phyloP scores from a whole-genome alignment of 805 yeast species.

The Sungouiozyma ichnusensis region DNA sequence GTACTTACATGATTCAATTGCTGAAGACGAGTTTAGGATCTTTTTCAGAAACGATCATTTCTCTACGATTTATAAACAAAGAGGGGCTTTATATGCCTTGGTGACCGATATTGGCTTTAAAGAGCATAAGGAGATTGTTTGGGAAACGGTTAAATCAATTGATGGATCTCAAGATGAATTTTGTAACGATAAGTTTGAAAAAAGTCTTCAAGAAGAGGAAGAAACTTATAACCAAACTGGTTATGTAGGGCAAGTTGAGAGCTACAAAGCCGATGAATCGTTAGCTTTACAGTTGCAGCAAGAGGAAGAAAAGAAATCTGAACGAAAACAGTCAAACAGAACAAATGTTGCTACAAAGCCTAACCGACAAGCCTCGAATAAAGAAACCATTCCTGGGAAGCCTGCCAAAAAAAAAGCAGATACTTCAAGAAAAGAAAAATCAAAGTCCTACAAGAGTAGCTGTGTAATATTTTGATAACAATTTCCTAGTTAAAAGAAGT shows the following conservation, averaged over 20 bases:
- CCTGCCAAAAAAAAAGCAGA: constrained; percentile 4
- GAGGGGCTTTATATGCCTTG: constrained; percentile 44
- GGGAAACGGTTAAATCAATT: constrained; percentile 66
- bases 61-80: constrained; percentile 49
- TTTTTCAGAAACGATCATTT: constrained; percentile 89
- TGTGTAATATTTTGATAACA: constrained; percentile 12
- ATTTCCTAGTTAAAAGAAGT: no score
- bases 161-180: constrained; percentile 58
- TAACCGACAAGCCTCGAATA: background rate
- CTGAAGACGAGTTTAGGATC: constrained; percentile 47
- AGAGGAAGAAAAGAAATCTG: constrained; percentile 37
- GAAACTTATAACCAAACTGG: background rate
- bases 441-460: constrained; percentile 6
- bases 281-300: constrained; percentile 38
- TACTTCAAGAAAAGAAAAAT: constrained; percentile 2
- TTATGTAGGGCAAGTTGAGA: background rate
- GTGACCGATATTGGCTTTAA: constrained; percentile 68
- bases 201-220: background rate
- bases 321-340: constrained; percentile 4
- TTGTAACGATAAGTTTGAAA: constrained; percentile 49
- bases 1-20: constrained; percentile 33
- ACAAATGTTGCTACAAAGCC: background rate
- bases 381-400: background rate
- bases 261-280: constrained; percentile 28
- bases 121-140: constrained; percentile 42